These are phyloP conservation scores for Candida silvicultrix DNA, from an alignment of 805 yeast species.

Conservation along the genomic window DNA sequence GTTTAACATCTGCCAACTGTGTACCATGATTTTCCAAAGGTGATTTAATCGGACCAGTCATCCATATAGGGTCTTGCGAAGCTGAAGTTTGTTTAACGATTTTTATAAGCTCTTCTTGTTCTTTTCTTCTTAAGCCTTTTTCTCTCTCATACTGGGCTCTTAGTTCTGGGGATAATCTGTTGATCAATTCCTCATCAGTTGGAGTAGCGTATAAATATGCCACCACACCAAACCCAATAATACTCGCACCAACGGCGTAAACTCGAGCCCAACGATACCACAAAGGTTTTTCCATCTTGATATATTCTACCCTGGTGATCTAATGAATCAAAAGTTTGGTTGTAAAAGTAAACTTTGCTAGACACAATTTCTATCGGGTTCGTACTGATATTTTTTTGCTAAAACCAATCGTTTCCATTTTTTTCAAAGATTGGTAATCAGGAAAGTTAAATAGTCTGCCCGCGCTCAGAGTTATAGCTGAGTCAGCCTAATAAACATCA, in stretches of 20 bases:
- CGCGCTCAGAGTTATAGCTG: background rate
- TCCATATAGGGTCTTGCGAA: conserved; percentile 79
- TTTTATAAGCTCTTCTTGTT: conserved; percentile 64
- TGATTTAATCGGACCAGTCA: conserved; percentile 59
- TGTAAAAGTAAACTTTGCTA: background rate
- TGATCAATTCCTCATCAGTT: conserved; percentile 72
- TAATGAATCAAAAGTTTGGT: no score
- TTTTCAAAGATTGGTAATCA: background rate
- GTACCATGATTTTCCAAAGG: conserved; percentile 50
- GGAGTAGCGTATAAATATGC: conserved; percentile 75
- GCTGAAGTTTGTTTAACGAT: conserved; percentile 57
- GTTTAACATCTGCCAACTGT: conserved; percentile 33
- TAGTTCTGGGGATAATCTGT: conserved; percentile 75
- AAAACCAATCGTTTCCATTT: background rate
- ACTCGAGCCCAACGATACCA: conserved; percentile 58
- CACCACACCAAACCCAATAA: conserved; percentile 67
- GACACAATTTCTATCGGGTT: background rate
- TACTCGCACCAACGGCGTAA: conserved; percentile 53
- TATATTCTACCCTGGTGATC: background rate
- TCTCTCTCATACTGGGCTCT: conserved; percentile 68
- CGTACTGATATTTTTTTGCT: background rate
- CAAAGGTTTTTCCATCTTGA: conserved; percentile 30
- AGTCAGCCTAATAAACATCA: background rate
- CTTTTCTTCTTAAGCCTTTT: conserved; percentile 52
- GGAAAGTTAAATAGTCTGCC: background rate